Conservation (phyloP, 192 early-diverging fungal genomes). For the Entrophospora sp. region DNA sequence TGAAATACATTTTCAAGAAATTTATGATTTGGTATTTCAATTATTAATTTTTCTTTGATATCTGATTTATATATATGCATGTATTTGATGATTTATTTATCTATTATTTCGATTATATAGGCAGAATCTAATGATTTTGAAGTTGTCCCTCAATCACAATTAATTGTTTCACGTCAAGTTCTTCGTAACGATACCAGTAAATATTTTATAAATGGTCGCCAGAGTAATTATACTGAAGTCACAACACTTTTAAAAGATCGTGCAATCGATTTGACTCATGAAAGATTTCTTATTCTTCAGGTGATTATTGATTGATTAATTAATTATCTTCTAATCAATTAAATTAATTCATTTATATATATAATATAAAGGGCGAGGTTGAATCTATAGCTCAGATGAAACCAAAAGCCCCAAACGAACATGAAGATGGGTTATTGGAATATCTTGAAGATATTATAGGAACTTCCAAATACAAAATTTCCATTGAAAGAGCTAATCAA, state of each 20-base stretch:
- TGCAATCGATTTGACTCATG: conserved; percentile 95
- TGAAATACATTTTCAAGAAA: conserved; percentile 90
- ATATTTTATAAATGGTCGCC: conserved; percentile 61
- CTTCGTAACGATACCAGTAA: conserved; percentile 59
- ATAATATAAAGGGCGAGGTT: conserved; percentile 78
- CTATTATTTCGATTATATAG: too few relatives aligned
- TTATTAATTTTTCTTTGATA: too few relatives aligned
- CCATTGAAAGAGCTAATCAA: conserved; percentile 64
- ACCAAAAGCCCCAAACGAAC: conserved; percentile 80
- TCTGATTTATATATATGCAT: too few relatives aligned
- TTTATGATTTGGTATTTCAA: conserved; percentile 76
- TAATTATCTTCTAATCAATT: not conserved
- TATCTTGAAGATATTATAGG: conserved; percentile 99
- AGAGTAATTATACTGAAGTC: conserved; percentile 74
- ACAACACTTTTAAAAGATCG: conserved; percentile 69
- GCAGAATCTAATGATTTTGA: conserved; percentile 51
- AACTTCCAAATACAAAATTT: conserved; percentile 76
- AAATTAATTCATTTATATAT: not conserved
- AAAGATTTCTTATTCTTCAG: conserved; percentile 94
- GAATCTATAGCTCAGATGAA: conserved; percentile 98
- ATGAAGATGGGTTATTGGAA: conserved; percentile 94
- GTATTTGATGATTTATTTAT: not conserved
- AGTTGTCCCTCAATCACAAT: conserved; percentile 54
- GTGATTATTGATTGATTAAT: conserved; percentile 24
- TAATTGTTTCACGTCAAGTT: conserved; percentile 74